phyloP scores from a whole-genome alignment of 2,329 filamentous ascomycete genomes.

The Aspergillus calidoustus region DNA sequence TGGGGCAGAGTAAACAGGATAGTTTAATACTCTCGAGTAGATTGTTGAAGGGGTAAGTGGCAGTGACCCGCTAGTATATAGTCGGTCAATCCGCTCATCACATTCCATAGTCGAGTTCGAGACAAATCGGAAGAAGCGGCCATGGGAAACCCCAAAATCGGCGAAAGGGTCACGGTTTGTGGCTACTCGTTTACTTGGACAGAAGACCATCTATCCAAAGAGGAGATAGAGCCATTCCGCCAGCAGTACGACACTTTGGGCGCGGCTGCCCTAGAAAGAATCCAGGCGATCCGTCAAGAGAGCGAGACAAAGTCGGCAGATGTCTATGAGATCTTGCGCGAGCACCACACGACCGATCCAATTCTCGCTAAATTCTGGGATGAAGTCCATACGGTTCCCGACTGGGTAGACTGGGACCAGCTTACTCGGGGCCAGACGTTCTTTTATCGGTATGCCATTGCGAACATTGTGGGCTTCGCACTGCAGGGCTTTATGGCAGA shows the following conservation, averaged over 20 bases:
- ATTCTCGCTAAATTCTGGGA: slow-evolving; percentile 63
- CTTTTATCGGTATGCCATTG: slow-evolving; percentile 73
- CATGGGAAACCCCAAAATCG: slow-evolving; percentile 5
- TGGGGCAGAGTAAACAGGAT: too few relatives aligned
- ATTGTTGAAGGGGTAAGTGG: neutral
- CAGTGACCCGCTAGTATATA: neutral
- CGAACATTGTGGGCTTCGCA: slow-evolving; percentile 27
- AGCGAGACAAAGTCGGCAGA: slow-evolving; percentile 10
- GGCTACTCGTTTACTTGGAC: slow-evolving; percentile 26
- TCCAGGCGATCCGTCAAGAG: slow-evolving; percentile 22
- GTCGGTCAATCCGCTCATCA: neutral
- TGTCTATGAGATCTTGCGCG: slow-evolving; percentile 52
- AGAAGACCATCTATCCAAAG: slow-evolving; percentile 17
- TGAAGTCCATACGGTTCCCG: slow-evolving; percentile 66
- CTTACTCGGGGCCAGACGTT: slow-evolving; percentile 73
- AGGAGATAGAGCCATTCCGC: slow-evolving; percentile 20
- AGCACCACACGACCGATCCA: slow-evolving; percentile 60
- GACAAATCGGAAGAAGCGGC: neutral
- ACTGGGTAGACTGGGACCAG: slow-evolving; percentile 77
- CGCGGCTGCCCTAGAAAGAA: slow-evolving; percentile 18
- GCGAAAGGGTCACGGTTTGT: slow-evolving; percentile 21
- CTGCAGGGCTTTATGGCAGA: slow-evolving; percentile 29
- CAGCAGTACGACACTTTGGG: slow-evolving; percentile 24
- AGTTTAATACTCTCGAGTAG: neutral
- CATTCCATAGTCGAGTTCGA: neutral